Evolutionary conservation across 2,329 filamentous ascomycete species (phyloP), one percentile per base, ranked within the genome.

Genomic region (Daldinia eschscholtzii): DNA sequence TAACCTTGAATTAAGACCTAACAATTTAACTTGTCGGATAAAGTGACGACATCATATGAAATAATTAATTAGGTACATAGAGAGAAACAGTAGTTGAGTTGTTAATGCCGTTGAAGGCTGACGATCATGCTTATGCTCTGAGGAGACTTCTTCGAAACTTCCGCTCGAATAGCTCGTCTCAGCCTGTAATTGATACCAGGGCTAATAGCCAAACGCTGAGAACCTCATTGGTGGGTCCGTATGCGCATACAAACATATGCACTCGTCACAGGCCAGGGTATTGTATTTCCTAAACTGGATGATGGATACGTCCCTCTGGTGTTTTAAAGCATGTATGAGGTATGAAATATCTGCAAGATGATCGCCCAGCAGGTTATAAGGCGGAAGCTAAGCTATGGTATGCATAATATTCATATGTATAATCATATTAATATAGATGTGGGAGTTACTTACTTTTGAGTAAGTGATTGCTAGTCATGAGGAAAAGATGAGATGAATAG

Each of bases 121-220:
- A 59, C 50, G 20, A 64, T 35, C 41, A 56, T 48, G 20, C 57
- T 57, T 61, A 55, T 57, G 44, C 9, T n/a, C 35, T 55, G 30
- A 50, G 20, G 20, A 68, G 41, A 57, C 20, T 61, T 46, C 30
- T 70, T 70, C 70, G 70, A 72, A 72, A 72, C 70, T 68, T 72
- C 63, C 67, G 64, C 20, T 33, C 57, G 59, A 67, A 61, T 72
- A 70, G 67, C 59, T 70, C 70, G 70, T 72, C 70, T 72, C 70
- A 72, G 67, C 70, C 65, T 67, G 67, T 33, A 55, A 50, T 46
- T 15, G 52, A 39, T 61, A 62, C 64, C 57, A 30, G 64, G 70
- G 67, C 67, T 59, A 37, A 53, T 30, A 57, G 48, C 70, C 70
- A 70, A 70, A 68, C 58, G 55, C 44, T 57, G 66, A 59, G 61